phyloP scores from a whole-genome alignment of 768 basidiomycete species.

The Mycena haematopus region DNA sequence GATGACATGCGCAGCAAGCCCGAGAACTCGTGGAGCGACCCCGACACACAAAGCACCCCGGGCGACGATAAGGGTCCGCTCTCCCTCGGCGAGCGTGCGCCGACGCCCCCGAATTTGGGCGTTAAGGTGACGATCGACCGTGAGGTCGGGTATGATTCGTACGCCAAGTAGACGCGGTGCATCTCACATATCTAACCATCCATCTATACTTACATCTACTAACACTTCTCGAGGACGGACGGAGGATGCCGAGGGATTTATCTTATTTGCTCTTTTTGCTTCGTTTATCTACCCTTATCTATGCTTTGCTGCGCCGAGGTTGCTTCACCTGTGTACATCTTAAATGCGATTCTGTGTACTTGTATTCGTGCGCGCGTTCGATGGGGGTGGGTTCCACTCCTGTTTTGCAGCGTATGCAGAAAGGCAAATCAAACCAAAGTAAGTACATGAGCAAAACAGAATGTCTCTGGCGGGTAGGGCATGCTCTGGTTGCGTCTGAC shows the following conservation, averaged over 20 bases:
- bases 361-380: background rate
- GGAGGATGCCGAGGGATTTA: background rate
- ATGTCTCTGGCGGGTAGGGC: too few relatives aligned
- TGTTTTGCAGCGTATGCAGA: too few relatives aligned
- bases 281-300: background rate
- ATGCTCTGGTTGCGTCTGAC: too few relatives aligned
- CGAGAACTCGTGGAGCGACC: constrained; percentile 52
- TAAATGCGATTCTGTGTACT: background rate
- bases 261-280: background rate
- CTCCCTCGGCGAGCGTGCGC: constrained; percentile 40
- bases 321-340: background rate
- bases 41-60: constrained; percentile 47
- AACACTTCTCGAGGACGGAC: background rate
- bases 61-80: constrained; percentile 48
- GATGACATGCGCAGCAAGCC: constrained; percentile 59
- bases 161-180: constrained; percentile 30
- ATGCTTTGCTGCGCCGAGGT: background rate
- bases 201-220: background rate
- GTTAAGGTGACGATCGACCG: constrained; percentile 66
- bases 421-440: too few relatives aligned
- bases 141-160: constrained; percentile 58
- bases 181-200: background rate
- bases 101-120: constrained; percentile 42
- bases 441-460: too few relatives aligned
- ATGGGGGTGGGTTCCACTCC: too few relatives aligned